Evolutionary conservation across 1,284 basidiomycete species (phyloP).

Genomic region (Fomitopsis palustris): DNA sequence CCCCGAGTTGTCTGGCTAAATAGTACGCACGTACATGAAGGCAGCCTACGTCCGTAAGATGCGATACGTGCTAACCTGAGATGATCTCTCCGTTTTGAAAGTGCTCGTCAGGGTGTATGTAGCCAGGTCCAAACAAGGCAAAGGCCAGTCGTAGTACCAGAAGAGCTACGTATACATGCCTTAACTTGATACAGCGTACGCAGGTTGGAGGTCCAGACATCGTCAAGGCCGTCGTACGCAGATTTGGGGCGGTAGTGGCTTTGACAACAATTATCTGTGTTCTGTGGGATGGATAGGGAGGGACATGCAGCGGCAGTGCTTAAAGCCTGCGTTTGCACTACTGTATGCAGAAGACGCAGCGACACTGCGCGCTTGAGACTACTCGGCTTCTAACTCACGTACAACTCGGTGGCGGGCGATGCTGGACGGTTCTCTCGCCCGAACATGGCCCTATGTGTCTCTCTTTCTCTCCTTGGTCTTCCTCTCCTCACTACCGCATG

Average conservation of each 20-base stretch:
- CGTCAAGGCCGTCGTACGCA: not conserved
- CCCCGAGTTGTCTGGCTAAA: conserved; percentile 20
- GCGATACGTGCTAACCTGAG: conserved; percentile 25
- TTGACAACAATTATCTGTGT: too few species aligned
- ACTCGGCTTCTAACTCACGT: not conserved
- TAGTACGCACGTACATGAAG: not conserved
- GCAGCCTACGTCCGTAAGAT: not conserved
- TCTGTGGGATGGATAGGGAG: not conserved
- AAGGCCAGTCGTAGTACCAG: conserved; percentile 26
- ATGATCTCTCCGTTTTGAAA: conserved; percentile 40
- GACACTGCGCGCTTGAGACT: not conserved
- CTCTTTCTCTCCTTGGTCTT: not conserved
- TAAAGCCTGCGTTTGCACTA: too few species aligned
- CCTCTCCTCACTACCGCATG: not conserved
- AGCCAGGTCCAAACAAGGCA: conserved; percentile 33
- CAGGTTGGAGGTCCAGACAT: not conserved
- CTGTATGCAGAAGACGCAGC: not conserved
- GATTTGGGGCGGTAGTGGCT: too few species aligned
- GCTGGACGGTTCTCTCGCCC: not conserved
- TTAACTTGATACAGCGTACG: not conserved
- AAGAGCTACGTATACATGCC: conserved; percentile 14
- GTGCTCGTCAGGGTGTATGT: conserved; percentile 41
- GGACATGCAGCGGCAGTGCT: too few species aligned
- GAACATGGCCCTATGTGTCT: not conserved
- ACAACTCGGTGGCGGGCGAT: not conserved